Conservation (phyloP, 768 basidiomycete species). For the Boletus speciosus region DNA sequence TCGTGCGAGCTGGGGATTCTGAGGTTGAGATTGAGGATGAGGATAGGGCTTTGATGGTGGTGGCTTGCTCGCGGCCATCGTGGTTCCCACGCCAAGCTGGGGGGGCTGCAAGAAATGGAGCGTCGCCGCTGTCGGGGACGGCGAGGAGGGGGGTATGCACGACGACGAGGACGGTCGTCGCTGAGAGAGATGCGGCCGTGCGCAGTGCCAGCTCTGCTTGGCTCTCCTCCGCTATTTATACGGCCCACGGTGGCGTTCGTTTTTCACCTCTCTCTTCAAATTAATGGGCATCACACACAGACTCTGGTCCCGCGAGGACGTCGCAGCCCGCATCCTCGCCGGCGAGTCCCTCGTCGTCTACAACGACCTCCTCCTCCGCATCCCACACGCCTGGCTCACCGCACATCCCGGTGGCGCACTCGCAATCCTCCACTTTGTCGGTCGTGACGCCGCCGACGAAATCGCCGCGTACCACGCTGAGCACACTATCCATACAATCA, state of each 20-base stretch:
- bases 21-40: constrained; percentile 9
- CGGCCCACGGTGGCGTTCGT: constrained; percentile 1
- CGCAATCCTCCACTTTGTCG: constrained; percentile 90
- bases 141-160: neutral
- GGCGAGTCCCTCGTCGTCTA: constrained; percentile 79
- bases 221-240: constrained; percentile 24
- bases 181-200: constrained; percentile 4
- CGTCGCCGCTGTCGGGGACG: constrained; percentile 12
- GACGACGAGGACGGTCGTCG: constrained; percentile 2
- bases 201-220: neutral
- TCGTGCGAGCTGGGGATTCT: constrained; percentile 21
- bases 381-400: constrained; percentile 74
- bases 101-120: neutral
- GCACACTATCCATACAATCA: constrained; percentile 28
- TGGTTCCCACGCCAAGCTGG: constrained; percentile 25
- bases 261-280: neutral
- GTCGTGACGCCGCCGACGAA: constrained; percentile 92
- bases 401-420: constrained; percentile 89
- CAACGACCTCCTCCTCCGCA: constrained; percentile 56
- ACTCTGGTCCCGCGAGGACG: constrained; percentile 47
- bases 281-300: constrained; percentile 32
- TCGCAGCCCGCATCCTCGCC: constrained; percentile 67
- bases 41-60: constrained; percentile 24
- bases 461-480: constrained; percentile 86
- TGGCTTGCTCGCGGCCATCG: constrained; percentile 30